A percentile compares a stretch with the other conserved stretches of the same genome.
These are phyloP conservation scores for Neocatenulostroma microsporum DNA, from an alignment of 2,329 filamentous ascomycete genomes.

Conservation along the genomic window DNA sequence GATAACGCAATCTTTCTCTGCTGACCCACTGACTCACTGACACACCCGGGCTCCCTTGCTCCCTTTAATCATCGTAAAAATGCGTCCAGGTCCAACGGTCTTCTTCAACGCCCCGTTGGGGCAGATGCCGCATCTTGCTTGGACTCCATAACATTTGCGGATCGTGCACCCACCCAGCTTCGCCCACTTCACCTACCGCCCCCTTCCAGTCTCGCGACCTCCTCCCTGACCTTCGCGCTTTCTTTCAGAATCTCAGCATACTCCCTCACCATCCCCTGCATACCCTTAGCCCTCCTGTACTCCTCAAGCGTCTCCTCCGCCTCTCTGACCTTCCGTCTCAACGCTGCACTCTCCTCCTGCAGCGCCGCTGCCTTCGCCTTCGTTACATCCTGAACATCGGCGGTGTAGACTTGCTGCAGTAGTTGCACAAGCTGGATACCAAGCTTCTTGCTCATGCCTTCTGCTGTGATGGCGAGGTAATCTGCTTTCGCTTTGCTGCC, in stretches of 20 bases:
- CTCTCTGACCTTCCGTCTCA: constrained; percentile 28
- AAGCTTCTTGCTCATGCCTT: constrained; percentile 36
- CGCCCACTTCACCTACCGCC: no score
- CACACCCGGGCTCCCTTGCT: no score
- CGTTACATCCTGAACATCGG: constrained; percentile 24
- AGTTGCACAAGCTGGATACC: constrained; percentile 23
- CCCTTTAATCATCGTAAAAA: no score
- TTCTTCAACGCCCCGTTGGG: no score
- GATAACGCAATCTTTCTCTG: no score
- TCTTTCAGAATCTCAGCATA: constrained; percentile 28
- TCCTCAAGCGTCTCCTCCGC: constrained; percentile 29
- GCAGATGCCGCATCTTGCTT: no score
- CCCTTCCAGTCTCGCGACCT: constrained; percentile 30
- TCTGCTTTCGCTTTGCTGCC: constrained; percentile 37
- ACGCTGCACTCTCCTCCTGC: constrained; percentile 21
- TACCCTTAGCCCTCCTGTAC: constrained; percentile 31
- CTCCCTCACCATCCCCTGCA: constrained; percentile 34
- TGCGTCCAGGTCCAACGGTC: no score
- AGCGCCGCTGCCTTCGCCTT: constrained; percentile 27
- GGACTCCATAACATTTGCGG: no score
- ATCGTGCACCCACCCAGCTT: no score
- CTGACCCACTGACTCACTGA: no score
- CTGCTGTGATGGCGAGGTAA: constrained; percentile 35
- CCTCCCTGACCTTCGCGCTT: constrained; percentile 23
- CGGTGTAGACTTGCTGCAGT: constrained; percentile 17